phyloP scores from a whole-genome alignment of 2,329 filamentous ascomycete genomes.

The Penicillium sp. region DNA sequence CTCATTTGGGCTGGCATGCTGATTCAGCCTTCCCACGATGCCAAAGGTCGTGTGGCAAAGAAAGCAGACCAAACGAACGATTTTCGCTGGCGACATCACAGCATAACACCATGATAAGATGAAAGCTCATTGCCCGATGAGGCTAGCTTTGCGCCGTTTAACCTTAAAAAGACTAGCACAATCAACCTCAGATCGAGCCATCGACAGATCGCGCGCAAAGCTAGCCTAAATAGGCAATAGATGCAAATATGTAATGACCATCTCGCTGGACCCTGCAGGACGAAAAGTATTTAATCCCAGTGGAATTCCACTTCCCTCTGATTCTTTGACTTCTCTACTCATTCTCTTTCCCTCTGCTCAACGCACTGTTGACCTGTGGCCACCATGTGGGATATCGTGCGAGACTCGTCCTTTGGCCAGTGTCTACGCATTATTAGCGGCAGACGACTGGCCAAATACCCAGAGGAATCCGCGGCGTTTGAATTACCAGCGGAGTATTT shows the following conservation, averaged over 20 bases:
- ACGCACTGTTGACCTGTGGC: neutral
- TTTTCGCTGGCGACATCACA: neutral
- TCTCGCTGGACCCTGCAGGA: neutral
- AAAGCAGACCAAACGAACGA: neutral
- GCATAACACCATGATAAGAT: neutral
- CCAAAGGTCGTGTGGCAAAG: neutral
- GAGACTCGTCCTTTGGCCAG: slow-evolving; percentile 47
- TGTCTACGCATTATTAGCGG: slow-evolving; percentile 41
- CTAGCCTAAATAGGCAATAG: neutral
- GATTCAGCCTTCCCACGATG: neutral
- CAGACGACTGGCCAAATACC: slow-evolving; percentile 42
- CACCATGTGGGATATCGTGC: slow-evolving; percentile 20
- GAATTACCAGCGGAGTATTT: slow-evolving; percentile 16
- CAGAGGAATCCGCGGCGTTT: slow-evolving; percentile 37
- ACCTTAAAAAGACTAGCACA: too few species aligned
- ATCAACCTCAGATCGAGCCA: too few species aligned
- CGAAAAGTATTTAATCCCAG: neutral
- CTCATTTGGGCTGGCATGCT: slow-evolving; percentile 1
- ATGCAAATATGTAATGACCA: too few species aligned
- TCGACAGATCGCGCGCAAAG: neutral
- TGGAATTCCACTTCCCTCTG: neutral
- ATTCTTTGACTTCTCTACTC: neutral
- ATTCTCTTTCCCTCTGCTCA: neutral
- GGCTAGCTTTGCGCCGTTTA: neutral
- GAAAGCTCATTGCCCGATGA: neutral